These are phyloP conservation scores for Gossypioides kirkii DNA, from an alignment of 345 rosid genomes.

Conservation along the genomic window DNA sequence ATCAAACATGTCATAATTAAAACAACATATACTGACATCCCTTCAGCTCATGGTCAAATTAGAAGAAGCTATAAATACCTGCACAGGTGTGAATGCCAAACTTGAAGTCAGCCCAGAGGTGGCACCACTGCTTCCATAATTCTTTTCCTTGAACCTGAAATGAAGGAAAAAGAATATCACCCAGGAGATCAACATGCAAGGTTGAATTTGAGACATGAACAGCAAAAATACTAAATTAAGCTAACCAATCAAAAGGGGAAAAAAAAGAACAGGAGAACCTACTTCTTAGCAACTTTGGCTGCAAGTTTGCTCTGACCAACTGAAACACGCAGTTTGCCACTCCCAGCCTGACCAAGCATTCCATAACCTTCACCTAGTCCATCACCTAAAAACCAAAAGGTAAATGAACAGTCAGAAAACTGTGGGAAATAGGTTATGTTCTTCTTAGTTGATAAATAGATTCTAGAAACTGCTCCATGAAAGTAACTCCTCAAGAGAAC, in stretches of 20 bases:
- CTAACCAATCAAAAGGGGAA: neutral
- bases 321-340: slow-evolving; percentile 88
- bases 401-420: slow-evolving; percentile 1
- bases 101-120: slow-evolving; percentile 92
- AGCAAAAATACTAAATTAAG: neutral
- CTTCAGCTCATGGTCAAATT: slow-evolving; percentile 12
- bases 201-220: neutral
- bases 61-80: slow-evolving; percentile 38
- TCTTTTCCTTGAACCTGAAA: slow-evolving; percentile 82
- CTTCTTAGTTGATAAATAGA: neutral
- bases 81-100: slow-evolving; percentile 95
- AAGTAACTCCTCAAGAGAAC: neutral
- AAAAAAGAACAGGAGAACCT: neutral
- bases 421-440: neutral
- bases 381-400: slow-evolving; percentile 58
- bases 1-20: neutral
- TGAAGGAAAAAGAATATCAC: neutral
- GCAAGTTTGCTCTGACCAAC: slow-evolving; percentile 82
- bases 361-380: slow-evolving; percentile 98
- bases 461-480: neutral
- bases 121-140: slow-evolving; percentile 73
- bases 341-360: slow-evolving; percentile 99
- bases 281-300: slow-evolving; percentile 89
- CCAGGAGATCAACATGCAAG: slow-evolving; percentile 6
- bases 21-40: neutral